A percentile compares a stretch with the other conserved stretches of the same genome.
phyloP scores from a whole-genome alignment of 208 protist genomes.

The Polymyxa betae region DNA sequence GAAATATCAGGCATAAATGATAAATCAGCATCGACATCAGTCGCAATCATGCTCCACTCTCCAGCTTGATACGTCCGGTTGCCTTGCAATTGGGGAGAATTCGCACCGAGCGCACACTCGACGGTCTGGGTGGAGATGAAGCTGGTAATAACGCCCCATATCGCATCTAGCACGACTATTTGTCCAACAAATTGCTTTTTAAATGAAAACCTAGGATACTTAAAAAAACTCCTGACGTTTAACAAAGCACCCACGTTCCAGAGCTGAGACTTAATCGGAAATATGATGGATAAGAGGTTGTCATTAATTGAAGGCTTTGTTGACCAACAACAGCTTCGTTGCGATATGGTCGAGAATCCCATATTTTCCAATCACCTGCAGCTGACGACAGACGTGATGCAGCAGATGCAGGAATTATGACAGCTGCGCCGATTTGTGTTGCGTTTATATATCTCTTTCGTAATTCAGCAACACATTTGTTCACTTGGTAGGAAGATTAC shows the following conservation, averaged over 20 bases:
- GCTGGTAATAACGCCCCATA: background rate
- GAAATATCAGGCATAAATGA: background rate
- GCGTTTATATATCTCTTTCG: background rate
- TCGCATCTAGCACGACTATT: background rate
- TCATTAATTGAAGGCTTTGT: background rate
- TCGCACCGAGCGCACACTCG: background rate
- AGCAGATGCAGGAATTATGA: background rate
- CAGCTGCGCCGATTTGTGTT: background rate
- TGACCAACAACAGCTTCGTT: background rate
- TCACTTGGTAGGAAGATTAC: background rate
- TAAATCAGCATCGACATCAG: background rate
- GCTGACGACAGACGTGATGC: background rate
- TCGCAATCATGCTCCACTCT: background rate
- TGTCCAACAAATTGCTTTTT: background rate
- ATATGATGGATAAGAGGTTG: background rate
- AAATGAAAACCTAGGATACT: background rate
- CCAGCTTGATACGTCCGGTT: background rate
- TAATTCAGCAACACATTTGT: background rate
- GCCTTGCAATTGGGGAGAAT: background rate
- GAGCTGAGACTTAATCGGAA: background rate
- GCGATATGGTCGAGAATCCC: background rate
- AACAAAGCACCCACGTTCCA: background rate
- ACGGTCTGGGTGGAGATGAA: background rate
- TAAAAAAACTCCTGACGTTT: background rate
- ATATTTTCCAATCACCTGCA: background rate